Conservation (phyloP, 305 asterid genomes). For the Solanum aculeatissimum region DNA sequence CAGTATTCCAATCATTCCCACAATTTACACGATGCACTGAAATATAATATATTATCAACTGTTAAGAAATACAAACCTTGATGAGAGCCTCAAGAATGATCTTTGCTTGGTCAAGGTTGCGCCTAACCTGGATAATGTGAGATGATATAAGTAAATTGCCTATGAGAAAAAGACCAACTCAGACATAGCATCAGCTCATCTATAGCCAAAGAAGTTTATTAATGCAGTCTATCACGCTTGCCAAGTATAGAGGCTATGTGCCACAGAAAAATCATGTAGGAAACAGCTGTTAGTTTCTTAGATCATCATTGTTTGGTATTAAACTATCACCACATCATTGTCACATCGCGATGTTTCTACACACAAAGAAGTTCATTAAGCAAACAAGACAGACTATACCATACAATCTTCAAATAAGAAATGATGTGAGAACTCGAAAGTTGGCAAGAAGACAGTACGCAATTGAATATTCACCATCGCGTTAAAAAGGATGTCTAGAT, state of each 20-base stretch:
- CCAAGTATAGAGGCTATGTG: background rate
- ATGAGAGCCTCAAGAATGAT: constrained; percentile 71
- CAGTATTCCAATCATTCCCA: background rate
- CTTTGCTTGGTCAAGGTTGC: constrained; percentile 98
- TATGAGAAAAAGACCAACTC: background rate
- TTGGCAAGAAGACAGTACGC: background rate
- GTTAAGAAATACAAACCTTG: constrained; percentile 38
- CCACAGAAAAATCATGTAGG: background rate
- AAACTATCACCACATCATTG: background rate
- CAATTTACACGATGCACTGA: background rate
- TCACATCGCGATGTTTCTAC: background rate
- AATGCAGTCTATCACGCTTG: background rate
- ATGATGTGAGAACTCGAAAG: background rate
- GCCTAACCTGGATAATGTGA: constrained; percentile 71
- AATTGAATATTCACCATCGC: background rate
- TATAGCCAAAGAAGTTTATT: background rate
- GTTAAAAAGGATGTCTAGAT: background rate
- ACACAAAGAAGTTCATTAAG: background rate
- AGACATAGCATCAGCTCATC: background rate
- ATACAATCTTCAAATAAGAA: background rate
- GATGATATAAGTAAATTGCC: background rate
- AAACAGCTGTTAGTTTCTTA: background rate
- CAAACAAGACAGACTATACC: background rate
- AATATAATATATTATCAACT: background rate
- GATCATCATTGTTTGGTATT: background rate